These are phyloP conservation scores for Aspergillus tamarii DNA, from an alignment of 2,329 filamentous ascomycete genomes.

Conservation along the genomic window DNA sequence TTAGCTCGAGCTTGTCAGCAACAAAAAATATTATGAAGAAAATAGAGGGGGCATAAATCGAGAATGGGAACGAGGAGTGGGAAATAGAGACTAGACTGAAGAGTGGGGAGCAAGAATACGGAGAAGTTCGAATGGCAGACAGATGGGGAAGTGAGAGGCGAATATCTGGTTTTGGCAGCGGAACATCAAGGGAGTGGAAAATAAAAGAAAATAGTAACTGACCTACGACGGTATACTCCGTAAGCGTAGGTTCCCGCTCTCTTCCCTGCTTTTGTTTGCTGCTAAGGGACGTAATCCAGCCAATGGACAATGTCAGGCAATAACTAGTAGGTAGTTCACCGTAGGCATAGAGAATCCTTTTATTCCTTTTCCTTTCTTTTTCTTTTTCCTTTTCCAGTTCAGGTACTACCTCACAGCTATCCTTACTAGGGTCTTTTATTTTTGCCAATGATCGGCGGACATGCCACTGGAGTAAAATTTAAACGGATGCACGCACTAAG, in stretches of 20 bases:
- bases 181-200: background rate
- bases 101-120: background rate
- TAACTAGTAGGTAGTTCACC: background rate
- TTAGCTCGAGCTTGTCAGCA: background rate
- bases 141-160: slow-evolving; percentile 1
- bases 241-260: background rate
- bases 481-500: background rate
- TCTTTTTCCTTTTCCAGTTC: background rate
- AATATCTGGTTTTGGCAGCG: background rate
- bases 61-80: background rate
- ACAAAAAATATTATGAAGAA: background rate
- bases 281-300: background rate
- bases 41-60: background rate
- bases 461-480: background rate
- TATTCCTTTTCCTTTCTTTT: background rate
- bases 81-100: background rate
- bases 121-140: slow-evolving; percentile 5
- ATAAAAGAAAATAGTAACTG: background rate
- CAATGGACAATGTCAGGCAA: background rate
- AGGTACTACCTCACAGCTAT: background rate
- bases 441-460: slow-evolving; percentile 1
- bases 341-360: background rate
- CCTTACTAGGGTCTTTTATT: background rate
- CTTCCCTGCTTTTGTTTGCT: background rate
- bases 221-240: background rate